A percentile compares a stretch with the other conserved stretches of the same genome.
These are phyloP conservation scores for Aspergillus costaricaensis DNA, from an alignment of 2,329 filamentous ascomycete species.

Conservation along the genomic window DNA sequence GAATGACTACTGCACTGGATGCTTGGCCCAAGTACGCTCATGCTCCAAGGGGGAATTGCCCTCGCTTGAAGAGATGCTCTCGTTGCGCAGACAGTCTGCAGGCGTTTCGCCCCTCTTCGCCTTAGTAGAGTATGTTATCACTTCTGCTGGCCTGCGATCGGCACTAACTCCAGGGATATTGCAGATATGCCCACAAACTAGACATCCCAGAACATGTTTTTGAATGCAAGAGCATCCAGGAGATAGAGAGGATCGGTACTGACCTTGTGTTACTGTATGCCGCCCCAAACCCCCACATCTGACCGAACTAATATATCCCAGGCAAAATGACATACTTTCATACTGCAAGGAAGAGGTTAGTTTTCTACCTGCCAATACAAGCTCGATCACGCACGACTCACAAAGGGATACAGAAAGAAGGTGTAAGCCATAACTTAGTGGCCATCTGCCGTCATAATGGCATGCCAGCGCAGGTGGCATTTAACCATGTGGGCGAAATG, in stretches of 20 bases:
- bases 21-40: constrained; percentile 19
- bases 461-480: constrained; percentile 26
- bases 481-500: constrained; percentile 24
- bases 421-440: constrained; percentile 25
- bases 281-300: background rate
- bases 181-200: constrained; percentile 22
- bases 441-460: constrained; percentile 20
- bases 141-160: background rate
- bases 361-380: background rate
- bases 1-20: constrained; percentile 22
- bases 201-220: constrained; percentile 23
- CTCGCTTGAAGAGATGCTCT: constrained; percentile 19
- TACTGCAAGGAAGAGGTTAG: constrained; percentile 30
- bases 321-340: constrained; percentile 30
- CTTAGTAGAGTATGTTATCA: constrained; percentile 23
- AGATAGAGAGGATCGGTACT: constrained; percentile 23
- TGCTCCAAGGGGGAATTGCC: constrained; percentile 15
- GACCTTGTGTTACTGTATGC: constrained; percentile 24
- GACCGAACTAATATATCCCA: constrained; percentile 1
- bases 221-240: constrained; percentile 19
- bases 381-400: background rate
- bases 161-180: background rate
- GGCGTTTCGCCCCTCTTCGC: constrained; percentile 26
- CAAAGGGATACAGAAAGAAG: constrained; percentile 18
- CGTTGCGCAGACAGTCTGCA: constrained; percentile 21